A percentile compares a stretch with the other conserved stretches of the same genome.
These are phyloP conservation scores for Cryphonectria parasitica DNA, from an alignment of 2,329 filamentous ascomycete genomes.

Conservation along the genomic window DNA sequence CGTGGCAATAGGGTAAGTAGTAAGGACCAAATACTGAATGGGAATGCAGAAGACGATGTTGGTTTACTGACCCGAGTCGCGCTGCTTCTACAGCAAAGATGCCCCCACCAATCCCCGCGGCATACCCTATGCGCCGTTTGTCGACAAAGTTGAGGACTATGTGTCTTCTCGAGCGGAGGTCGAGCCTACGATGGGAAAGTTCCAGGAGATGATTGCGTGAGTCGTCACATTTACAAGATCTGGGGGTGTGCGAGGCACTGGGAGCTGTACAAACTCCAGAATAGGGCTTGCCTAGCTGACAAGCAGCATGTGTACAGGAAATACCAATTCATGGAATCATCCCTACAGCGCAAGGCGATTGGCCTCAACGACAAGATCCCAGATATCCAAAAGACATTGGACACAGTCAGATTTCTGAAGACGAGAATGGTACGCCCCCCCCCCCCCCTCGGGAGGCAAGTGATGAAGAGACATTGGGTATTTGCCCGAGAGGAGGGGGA, in stretches of 20 bases:
- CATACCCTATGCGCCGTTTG: slow-evolving; percentile 82
- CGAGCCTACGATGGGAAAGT: slow-evolving; percentile 78
- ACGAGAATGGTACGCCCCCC: slow-evolving; percentile 63
- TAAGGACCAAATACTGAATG: background rate
- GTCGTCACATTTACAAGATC: slow-evolving; percentile 35
- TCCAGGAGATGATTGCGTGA: slow-evolving; percentile 94
- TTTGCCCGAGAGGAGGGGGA: background rate
- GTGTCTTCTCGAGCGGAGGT: slow-evolving; percentile 78
- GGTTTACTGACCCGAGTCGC: slow-evolving; percentile 11
- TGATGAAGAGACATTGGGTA: background rate
- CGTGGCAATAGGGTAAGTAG: slow-evolving; percentile 40
- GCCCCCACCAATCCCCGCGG: slow-evolving; percentile 76
- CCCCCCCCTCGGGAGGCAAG: background rate
- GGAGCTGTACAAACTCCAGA: too few relatives aligned
- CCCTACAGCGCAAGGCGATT: slow-evolving; percentile 79
- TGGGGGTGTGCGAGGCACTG: background rate
- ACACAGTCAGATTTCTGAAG: slow-evolving; percentile 86
- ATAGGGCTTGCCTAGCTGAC: slow-evolving; percentile 7
- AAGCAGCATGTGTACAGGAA: slow-evolving; percentile 65
- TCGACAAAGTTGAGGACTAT: slow-evolving; percentile 89
- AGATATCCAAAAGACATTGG: slow-evolving; percentile 93
- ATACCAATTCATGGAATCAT: slow-evolving; percentile 99
- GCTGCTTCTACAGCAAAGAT: slow-evolving; percentile 47
- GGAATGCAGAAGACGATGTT: background rate
- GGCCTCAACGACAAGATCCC: slow-evolving; percentile 94